phyloP scores from a whole-genome alignment of 352 stramenopile species.

The Pythium folliculosum region DNA sequence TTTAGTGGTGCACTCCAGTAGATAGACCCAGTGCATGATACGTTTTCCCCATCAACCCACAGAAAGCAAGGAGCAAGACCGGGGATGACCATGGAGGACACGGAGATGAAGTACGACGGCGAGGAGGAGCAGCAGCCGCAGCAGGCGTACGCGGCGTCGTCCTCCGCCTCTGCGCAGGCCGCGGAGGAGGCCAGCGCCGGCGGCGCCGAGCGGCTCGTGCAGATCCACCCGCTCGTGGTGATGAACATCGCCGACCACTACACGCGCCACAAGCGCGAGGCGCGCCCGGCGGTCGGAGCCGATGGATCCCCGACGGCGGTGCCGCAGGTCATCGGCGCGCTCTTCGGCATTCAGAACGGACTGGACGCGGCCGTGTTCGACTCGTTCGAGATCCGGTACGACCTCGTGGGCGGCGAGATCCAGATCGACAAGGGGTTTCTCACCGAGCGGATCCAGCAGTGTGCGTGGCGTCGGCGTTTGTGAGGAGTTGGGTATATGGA shows the following conservation, averaged over 20 bases:
- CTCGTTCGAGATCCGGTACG: constrained; percentile 89
- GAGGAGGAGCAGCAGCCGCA: constrained; percentile 6
- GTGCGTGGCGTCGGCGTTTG: constrained; percentile 28
- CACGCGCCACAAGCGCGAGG: constrained; percentile 81
- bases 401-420: constrained; percentile 51
- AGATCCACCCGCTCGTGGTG: constrained; percentile 89
- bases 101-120: constrained; percentile 48
- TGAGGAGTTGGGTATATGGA: neutral
- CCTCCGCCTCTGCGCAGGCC: constrained; percentile 30
- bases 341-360: constrained; percentile 92
- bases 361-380: constrained; percentile 83
- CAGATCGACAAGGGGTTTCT: constrained; percentile 87
- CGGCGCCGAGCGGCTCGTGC: constrained; percentile 65
- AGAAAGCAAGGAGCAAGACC: neutral
- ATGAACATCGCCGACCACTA: constrained; percentile 96
- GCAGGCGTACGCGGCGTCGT: constrained; percentile 25
- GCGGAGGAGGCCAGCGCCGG: constrained; percentile 36
- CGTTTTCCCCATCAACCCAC: constrained; percentile 5
- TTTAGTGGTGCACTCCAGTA: neutral
- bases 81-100: constrained; percentile 43
- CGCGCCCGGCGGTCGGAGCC: constrained; percentile 17
- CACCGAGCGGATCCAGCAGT: constrained; percentile 77
- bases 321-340: constrained; percentile 79
- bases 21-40: neutral
- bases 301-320: constrained; percentile 19